phyloP scores from a whole-genome alignment of 768 basidiomycete species.

The Mycena metata region DNA sequence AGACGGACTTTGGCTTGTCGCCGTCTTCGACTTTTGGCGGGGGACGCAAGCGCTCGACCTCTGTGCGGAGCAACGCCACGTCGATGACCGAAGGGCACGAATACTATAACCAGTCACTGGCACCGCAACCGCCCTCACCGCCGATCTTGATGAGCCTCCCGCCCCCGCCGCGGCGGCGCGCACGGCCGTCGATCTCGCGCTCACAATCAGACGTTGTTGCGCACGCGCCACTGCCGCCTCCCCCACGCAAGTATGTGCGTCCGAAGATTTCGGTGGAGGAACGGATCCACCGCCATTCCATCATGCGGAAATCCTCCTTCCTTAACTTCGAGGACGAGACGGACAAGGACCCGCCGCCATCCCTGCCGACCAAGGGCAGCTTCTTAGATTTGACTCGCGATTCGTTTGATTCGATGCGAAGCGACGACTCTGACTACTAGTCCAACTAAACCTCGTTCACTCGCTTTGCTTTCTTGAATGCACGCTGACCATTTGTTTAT shows the following conservation, averaged over 20 bases:
- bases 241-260: slow-evolving; percentile 45
- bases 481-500: slow-evolving; percentile 32
- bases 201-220: slow-evolving; percentile 34
- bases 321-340: slow-evolving; percentile 73
- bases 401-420: slow-evolving; percentile 64
- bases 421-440: slow-evolving; percentile 38
- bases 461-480: not conserved
- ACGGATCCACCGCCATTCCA: slow-evolving; percentile 60
- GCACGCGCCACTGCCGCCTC: slow-evolving; percentile 38
- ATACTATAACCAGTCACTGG: slow-evolving; percentile 21
- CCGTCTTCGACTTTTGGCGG: slow-evolving; percentile 45
- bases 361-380: slow-evolving; percentile 50
- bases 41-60: slow-evolving; percentile 34
- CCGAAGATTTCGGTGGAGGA: slow-evolving; percentile 55
- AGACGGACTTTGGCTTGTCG: slow-evolving; percentile 47
- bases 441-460: slow-evolving; percentile 9
- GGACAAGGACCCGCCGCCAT: slow-evolving; percentile 48
- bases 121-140: slow-evolving; percentile 40
- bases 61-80: slow-evolving; percentile 24
- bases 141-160: slow-evolving; percentile 60
- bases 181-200: slow-evolving; percentile 39
- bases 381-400: slow-evolving; percentile 67
- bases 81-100: slow-evolving; percentile 25
- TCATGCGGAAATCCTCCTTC: slow-evolving; percentile 80
- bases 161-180: slow-evolving; percentile 66